Evolutionary conservation across 108 stramenopile genomes (phyloP).

Genomic region (Schizochytrium sp.): DNA sequence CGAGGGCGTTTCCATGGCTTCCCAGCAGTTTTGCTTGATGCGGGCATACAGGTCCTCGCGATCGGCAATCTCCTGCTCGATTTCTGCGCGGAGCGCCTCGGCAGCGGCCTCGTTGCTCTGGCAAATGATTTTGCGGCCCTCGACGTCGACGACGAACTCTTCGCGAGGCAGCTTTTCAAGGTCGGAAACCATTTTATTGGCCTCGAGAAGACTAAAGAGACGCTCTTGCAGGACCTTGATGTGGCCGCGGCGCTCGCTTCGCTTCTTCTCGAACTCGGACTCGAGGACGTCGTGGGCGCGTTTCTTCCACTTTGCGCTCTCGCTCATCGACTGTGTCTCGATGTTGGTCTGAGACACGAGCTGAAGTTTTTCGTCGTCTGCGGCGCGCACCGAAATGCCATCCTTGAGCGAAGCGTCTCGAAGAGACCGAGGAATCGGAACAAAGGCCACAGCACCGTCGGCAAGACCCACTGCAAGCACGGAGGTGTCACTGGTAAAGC

Average conservation of each 20-base stretch:
- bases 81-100: neutral
- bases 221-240: neutral
- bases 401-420: neutral
- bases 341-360: neutral
- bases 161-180: conserved; percentile 26
- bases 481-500: neutral
- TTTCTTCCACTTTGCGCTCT: conserved; percentile 10
- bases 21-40: conserved; percentile 30
- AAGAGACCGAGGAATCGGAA: neutral
- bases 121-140: neutral
- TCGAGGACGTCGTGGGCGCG: neutral
- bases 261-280: neutral
- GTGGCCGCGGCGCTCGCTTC: neutral
- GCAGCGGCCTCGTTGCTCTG: neutral
- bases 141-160: conserved; percentile 28
- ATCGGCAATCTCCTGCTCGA: neutral
- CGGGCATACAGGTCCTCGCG: neutral
- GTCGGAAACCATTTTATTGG: neutral
- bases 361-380: neutral
- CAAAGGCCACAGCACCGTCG: neutral
- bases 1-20: conserved; percentile 22
- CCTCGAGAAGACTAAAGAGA: conserved; percentile 6
- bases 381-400: neutral
- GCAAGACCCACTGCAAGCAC: neutral
- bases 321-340: neutral